These are phyloP conservation scores for Cryptococcus jaspeensis DNA, from an alignment of 1,284 basidiomycete genomes.

Conservation along the genomic window DNA sequence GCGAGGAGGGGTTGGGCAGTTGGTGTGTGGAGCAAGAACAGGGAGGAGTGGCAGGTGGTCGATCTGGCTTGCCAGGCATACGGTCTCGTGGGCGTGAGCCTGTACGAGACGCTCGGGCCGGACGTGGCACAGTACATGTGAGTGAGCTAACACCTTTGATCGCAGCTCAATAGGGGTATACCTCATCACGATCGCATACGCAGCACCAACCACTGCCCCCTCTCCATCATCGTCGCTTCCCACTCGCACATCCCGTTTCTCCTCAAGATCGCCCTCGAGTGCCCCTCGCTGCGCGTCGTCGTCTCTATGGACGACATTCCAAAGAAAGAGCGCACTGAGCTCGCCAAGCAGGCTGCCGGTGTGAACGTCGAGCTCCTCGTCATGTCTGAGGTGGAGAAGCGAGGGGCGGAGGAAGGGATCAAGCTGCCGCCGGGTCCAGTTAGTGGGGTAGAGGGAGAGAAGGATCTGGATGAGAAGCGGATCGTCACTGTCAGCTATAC, in stretches of 20 bases:
- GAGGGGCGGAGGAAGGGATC: conserved; percentile 33
- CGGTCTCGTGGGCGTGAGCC: conserved; percentile 73
- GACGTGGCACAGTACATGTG: conserved; percentile 53
- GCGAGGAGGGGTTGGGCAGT: conserved; percentile 51
- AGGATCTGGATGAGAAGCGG: conserved; percentile 37
- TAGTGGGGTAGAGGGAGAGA: conserved; percentile 30
- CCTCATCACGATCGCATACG: background rate
- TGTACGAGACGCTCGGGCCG: conserved; percentile 89
- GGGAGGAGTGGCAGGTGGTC: conserved; percentile 85
- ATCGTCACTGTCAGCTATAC: conserved; percentile 51
- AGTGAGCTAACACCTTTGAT: conserved; percentile 11
- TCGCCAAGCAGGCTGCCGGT: conserved; percentile 70
- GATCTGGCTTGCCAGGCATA: conserved; percentile 78
- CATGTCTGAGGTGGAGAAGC: conserved; percentile 64
- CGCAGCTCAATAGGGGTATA: background rate
- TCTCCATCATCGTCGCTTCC: conserved; percentile 73
- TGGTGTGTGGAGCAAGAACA: conserved; percentile 53
- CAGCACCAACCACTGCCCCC: conserved; percentile 80
- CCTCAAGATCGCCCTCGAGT: conserved; percentile 64
- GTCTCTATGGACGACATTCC: conserved; percentile 46
- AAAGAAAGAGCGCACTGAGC: conserved; percentile 58
- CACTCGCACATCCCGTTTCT: conserved; percentile 71
- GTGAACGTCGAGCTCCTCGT: conserved; percentile 66
- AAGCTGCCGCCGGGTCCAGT: conserved; percentile 36
- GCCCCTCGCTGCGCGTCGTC: conserved; percentile 64